phyloP scores from a whole-genome alignment of 768 basidiomycete genomes.

The Boletus rubroflammeus region DNA sequence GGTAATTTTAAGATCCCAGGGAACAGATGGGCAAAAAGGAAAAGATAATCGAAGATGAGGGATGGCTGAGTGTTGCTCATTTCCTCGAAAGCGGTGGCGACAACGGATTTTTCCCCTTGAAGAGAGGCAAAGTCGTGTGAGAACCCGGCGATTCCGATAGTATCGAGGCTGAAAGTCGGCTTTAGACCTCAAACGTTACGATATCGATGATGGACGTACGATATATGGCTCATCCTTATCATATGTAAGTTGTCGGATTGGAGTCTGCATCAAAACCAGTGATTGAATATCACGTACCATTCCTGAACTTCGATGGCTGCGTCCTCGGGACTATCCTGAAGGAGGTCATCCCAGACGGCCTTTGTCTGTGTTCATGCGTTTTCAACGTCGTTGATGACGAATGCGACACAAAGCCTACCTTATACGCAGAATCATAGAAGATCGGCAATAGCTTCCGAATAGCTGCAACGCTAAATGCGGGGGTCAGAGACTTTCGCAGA shows the following conservation, averaged over 20 bases:
- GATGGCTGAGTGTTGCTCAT: conserved; percentile 24
- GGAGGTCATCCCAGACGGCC: conserved; percentile 27
- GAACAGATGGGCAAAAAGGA: conserved; percentile 30
- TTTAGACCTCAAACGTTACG: neutral
- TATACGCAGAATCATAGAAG: conserved; percentile 40
- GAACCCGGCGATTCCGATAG: conserved; percentile 43
- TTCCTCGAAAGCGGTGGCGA: conserved; percentile 19
- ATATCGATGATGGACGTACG: conserved; percentile 29
- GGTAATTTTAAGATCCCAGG: conserved; percentile 33
- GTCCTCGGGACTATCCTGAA: conserved; percentile 26
- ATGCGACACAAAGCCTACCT: conserved; percentile 22
- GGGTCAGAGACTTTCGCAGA: conserved; percentile 36
- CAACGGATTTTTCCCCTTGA: conserved; percentile 26
- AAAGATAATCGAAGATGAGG: conserved; percentile 14
- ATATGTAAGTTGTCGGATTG: neutral
- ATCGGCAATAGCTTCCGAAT: conserved; percentile 33
- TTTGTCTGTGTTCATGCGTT: conserved; percentile 23
- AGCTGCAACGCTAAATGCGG: conserved; percentile 39
- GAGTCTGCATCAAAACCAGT: neutral
- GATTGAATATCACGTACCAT: conserved; percentile 31
- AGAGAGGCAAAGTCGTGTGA: conserved; percentile 45
- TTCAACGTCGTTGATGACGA: neutral
- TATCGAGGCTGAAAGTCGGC: conserved; percentile 34
- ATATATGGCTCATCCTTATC: conserved; percentile 43
- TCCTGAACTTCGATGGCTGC: conserved; percentile 44